Evolutionary conservation across 345 rosid genomes (phyloP).

Genomic region (Arabis alpina): DNA sequence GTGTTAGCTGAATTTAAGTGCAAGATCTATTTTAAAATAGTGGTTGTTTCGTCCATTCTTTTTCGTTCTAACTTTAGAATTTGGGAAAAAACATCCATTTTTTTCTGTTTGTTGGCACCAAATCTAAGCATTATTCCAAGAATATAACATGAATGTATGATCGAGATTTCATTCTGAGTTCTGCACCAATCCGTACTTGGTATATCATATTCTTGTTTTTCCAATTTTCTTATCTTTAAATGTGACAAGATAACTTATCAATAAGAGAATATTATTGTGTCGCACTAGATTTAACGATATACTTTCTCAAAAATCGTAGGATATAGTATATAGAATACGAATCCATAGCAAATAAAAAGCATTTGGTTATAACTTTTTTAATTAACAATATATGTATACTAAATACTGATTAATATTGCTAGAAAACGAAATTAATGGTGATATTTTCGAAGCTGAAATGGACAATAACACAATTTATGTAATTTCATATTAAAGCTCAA

Average conservation of each 20-base stretch:
- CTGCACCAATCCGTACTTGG: constrained; percentile 39
- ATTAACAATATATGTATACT: no score
- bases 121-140: constrained; percentile 43
- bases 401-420: neutral
- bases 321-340: neutral
- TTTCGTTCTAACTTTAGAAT: constrained; percentile 30
- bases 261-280: constrained; percentile 25
- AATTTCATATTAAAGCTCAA: neutral
- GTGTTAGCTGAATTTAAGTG: constrained; percentile 23
- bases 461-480: neutral
- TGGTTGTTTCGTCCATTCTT: constrained; percentile 39
- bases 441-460: neutral
- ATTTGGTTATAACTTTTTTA: neutral
- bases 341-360: constrained; percentile 6
- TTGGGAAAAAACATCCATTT: constrained; percentile 3
- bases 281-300: neutral
- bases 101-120: constrained; percentile 29
- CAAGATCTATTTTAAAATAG: constrained; percentile 30
- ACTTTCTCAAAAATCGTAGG: neutral
- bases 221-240: constrained; percentile 17
- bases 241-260: constrained; percentile 41
- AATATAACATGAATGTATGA: constrained; percentile 43
- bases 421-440: neutral
- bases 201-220: constrained; percentile 26
- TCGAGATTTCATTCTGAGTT: constrained; percentile 35